phyloP scores from a whole-genome alignment of 495 filamentous ascomycete species.

The Cenococcum geophilum region DNA sequence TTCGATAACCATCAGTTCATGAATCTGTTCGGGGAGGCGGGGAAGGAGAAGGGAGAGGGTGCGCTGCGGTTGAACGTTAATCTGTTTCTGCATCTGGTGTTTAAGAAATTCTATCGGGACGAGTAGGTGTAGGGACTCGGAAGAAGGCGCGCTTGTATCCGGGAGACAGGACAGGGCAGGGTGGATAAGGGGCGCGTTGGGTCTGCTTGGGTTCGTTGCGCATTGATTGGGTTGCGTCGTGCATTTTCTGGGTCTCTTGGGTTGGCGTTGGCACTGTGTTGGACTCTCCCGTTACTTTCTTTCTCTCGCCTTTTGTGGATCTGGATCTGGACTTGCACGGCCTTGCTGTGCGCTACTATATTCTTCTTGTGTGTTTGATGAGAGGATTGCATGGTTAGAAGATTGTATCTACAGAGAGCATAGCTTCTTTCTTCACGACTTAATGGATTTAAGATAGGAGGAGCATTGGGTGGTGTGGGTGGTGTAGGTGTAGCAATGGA shows the following conservation, averaged over 20 bases:
- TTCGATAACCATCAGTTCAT: conserved; percentile 95
- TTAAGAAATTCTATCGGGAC: conserved; percentile 94
- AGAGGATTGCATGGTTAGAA: not conserved
- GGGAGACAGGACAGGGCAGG: not conserved
- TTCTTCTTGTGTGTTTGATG: not conserved
- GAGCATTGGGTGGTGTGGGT: not conserved
- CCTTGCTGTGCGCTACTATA: not conserved
- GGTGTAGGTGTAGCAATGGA: not conserved
- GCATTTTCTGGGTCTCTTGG: too few relatives aligned
- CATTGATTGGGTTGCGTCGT: too few relatives aligned
- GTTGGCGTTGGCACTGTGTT: too few relatives aligned
- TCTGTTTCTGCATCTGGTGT: conserved; percentile 86
- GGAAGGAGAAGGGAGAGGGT: conserved; percentile 35
- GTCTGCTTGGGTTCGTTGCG: not conserved
- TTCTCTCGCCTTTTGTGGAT: not conserved
- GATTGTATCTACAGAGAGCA: not conserved
- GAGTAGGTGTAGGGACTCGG: conserved; percentile 38
- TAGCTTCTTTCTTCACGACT: not conserved
- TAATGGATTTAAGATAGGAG: conserved; percentile 1
- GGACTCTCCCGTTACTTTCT: not conserved
- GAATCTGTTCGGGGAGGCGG: conserved; percentile 72
- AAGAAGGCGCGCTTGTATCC: not conserved
- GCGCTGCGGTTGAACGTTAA: conserved; percentile 88
- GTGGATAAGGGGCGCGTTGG: not conserved
- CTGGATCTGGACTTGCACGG: not conserved